Evolutionary conservation across 202 grass and related monocot genomes (phyloP).

Genomic region (Setaria viridis): DNA sequence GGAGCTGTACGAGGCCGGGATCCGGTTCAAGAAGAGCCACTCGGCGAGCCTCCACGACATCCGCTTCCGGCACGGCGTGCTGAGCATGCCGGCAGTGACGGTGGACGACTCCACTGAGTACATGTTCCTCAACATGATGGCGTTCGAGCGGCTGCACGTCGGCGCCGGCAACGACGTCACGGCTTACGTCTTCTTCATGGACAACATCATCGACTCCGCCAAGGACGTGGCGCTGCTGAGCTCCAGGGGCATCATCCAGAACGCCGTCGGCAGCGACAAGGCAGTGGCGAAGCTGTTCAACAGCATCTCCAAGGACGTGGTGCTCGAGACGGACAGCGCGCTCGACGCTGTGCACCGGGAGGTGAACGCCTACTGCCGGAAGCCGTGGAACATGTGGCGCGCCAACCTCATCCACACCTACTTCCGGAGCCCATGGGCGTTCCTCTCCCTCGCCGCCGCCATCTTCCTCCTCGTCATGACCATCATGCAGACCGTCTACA

Average conservation of each 20-base stretch:
- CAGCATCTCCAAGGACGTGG: slow-evolving; percentile 76
- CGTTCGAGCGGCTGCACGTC: slow-evolving; percentile 77
- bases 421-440: slow-evolving; percentile 83
- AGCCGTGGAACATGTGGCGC: slow-evolving; percentile 77
- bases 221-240: slow-evolving; percentile 83
- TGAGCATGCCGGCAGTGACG: slow-evolving; percentile 59
- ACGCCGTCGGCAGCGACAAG: slow-evolving; percentile 75
- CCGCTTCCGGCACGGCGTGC: slow-evolving; percentile 61
- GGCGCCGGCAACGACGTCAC: slow-evolving; percentile 76
- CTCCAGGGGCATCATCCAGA: slow-evolving; percentile 78
- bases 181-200: slow-evolving; percentile 88
- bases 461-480: slow-evolving; percentile 81
- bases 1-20: slow-evolving; percentile 87
- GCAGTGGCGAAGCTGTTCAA: slow-evolving; percentile 86
- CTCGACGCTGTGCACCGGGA: slow-evolving; percentile 72
- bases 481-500: slow-evolving; percentile 78
- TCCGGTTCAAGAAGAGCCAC: slow-evolving; percentile 67
- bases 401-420: slow-evolving; percentile 89
- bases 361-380: slow-evolving; percentile 73
- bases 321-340: slow-evolving; percentile 63
- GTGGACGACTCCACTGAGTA: slow-evolving; percentile 85
- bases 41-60: slow-evolving; percentile 64
- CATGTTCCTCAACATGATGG: slow-evolving; percentile 86
- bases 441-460: slow-evolving; percentile 72
- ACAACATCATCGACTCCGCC: slow-evolving; percentile 83